Evolutionary conservation across 1,139 yeast genomes (phyloP), one percentile per base, ranked within the genome.

Genomic region (Lizanozyma gosingica): DNA sequence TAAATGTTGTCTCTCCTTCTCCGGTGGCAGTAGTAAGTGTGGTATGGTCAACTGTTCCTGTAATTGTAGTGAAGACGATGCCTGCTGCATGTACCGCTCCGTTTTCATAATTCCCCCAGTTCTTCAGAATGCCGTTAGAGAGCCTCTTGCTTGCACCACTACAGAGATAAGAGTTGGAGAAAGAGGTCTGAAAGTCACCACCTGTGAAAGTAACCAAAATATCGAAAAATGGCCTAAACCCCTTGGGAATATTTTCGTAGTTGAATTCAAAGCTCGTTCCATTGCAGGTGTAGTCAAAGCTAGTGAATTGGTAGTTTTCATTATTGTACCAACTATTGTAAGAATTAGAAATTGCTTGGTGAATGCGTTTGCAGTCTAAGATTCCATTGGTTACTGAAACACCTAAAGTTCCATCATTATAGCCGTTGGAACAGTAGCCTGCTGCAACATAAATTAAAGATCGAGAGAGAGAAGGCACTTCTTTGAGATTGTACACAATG

Each of bases 171-270:
- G 27, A 38, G 42, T 55, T 52, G 15, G 50, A 49, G 39, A 45
- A 49, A 3, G 15, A 3, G 2, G 38, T 22, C 29, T 6, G 29
- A 22, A 22, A 22, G 11, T 22, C 38, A 14, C 18, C 38, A 3
- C 40, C 37, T 4, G 40, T 33, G 15, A 43, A 36, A 3, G 40
- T 11, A 16, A 42, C 41, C n/a, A 54, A 43, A 3, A 47, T 48
- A 43, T 53, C 60, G 34, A 63, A 43, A 43, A 51, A 63, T 14
- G 63, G 62, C 33, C 65, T 49, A 43, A 48, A 59, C 2, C 66
- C 67, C 2, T 61, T 57, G 2, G 67, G 65, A 32, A 62, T 40
- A 40, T 56, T 53, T 1, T 35, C 15, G 43, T 54, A 62, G 6
- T 39, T 39, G 3, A 57, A 44, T 0, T 39, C 34, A 37, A 45